Evolutionary conservation across 2,329 filamentous ascomycete species (phyloP).

Genomic region (Dactylonectria estremocensis): DNA sequence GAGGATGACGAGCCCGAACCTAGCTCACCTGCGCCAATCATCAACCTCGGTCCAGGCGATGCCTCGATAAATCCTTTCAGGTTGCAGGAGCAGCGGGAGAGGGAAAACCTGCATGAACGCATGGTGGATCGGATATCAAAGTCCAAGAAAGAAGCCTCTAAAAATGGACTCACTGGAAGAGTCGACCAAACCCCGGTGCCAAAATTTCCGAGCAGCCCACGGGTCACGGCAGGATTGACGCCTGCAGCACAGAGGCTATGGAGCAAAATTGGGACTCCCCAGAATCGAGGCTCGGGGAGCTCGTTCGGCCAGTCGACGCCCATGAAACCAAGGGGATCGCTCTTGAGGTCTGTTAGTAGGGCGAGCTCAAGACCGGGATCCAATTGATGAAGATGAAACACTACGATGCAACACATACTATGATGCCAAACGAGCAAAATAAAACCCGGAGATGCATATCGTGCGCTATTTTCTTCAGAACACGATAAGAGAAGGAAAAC

Average conservation of each 20-base stretch:
- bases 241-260: constrained; percentile 81
- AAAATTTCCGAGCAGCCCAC: constrained; percentile 77
- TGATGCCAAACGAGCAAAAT: background rate
- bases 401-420: background rate
- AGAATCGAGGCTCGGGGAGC: constrained; percentile 50
- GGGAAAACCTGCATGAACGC: constrained; percentile 86
- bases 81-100: constrained; percentile 79
- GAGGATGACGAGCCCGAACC: constrained; percentile 67
- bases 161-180: constrained; percentile 73
- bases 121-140: constrained; percentile 88
- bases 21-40: constrained; percentile 52
- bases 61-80: constrained; percentile 86
- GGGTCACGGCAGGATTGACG: constrained; percentile 72
- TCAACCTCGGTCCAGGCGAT: constrained; percentile 73
- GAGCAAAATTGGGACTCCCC: constrained; percentile 70
- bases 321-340: constrained; percentile 56
- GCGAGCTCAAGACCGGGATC: constrained; percentile 41
- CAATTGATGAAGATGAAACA: constrained; percentile 11
- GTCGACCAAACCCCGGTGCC: constrained; percentile 75
- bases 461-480: too few species aligned
- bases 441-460: background rate
- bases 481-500: background rate
- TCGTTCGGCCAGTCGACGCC: constrained; percentile 57
- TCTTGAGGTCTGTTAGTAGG: constrained; percentile 54
- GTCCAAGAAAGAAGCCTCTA: constrained; percentile 76